Percentiles rank a stretch among this genome's conserved stretches.
These are phyloP conservation scores for Suillus plorans DNA, from an alignment of 768 basidiomycete species.

Conservation along the genomic window DNA sequence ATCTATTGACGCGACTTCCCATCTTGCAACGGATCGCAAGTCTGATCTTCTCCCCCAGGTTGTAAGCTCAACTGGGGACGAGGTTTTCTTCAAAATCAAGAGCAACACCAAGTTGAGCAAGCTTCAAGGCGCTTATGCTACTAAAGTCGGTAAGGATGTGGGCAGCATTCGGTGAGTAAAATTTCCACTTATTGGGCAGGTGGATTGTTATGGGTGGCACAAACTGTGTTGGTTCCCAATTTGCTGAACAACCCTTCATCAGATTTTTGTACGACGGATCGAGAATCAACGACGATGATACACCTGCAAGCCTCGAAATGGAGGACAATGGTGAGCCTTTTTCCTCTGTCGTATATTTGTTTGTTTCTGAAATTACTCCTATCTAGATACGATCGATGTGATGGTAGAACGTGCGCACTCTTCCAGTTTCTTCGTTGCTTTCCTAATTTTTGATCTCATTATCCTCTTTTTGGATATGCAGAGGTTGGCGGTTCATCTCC, in stretches of 20 bases:
- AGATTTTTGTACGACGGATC: constrained; percentile 92
- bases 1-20: constrained; percentile 4
- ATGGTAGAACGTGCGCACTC: constrained; percentile 88
- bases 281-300: constrained; percentile 87
- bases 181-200: neutral
- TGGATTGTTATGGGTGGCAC: neutral
- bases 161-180: constrained; percentile 75
- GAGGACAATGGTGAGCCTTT: constrained; percentile 73
- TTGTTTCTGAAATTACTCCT: constrained; percentile 9
- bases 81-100: constrained; percentile 98
- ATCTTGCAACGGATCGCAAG: constrained; percentile 2
- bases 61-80: constrained; percentile 72
- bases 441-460: constrained; percentile 6
- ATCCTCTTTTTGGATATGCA: constrained; percentile 16
- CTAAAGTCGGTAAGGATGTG: constrained; percentile 90
- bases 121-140: constrained; percentile 89
- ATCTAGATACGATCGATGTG: constrained; percentile 87
- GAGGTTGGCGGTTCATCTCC: constrained; percentile 45
- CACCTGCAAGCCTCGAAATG: constrained; percentile 82
- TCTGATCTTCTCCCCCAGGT: constrained; percentile 46
- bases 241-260: constrained; percentile 1
- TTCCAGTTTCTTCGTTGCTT: constrained; percentile 12
- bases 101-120: constrained; percentile 89
- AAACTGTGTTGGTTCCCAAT: neutral
- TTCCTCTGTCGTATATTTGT: constrained; percentile 4